Evolutionary conservation across 2,329 filamentous ascomycete genomes (phyloP).

Genomic region (Neobulgaria alba): DNA sequence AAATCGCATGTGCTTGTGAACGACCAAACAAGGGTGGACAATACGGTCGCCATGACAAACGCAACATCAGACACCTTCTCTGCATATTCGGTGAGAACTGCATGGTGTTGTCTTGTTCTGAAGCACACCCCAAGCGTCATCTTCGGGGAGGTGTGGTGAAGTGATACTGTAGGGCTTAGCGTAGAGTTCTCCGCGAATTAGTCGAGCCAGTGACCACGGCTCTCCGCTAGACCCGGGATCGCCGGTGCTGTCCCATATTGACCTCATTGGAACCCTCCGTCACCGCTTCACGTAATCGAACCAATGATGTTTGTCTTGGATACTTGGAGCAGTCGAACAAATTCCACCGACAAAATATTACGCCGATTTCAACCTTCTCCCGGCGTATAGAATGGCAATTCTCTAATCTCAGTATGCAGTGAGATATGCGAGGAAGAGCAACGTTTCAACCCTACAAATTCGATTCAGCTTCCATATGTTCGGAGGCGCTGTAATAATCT

Average conservation of each 20-base stretch:
- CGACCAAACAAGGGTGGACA: too few species aligned
- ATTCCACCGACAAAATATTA: background rate
- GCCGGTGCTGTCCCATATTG: conserved; percentile 1
- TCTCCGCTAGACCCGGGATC: background rate
- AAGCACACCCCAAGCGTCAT: background rate
- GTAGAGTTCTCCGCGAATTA: background rate
- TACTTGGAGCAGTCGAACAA: background rate
- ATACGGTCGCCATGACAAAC: too few species aligned
- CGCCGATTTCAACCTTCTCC: background rate
- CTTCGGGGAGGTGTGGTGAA: background rate
- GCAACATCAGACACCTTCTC: too few species aligned
- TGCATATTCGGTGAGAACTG: too few species aligned
- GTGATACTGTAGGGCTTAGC: background rate
- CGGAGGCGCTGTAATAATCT: too few species aligned
- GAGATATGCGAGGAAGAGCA: conserved; percentile 6
- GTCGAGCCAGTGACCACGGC: background rate
- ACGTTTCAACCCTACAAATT: conserved; percentile 13
- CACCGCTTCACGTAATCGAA: conserved; percentile 6
- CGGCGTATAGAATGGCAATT: background rate
- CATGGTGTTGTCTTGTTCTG: too few species aligned
- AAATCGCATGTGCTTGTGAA: too few species aligned
- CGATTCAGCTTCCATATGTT: conserved; percentile 9
- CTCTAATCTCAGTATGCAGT: conserved; percentile 13
- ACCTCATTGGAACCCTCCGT: conserved; percentile 3
- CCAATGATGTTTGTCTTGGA: background rate